Evolutionary conservation across 768 basidiomycete species (phyloP).

Genomic region (Leccinum fibrillosum): DNA sequence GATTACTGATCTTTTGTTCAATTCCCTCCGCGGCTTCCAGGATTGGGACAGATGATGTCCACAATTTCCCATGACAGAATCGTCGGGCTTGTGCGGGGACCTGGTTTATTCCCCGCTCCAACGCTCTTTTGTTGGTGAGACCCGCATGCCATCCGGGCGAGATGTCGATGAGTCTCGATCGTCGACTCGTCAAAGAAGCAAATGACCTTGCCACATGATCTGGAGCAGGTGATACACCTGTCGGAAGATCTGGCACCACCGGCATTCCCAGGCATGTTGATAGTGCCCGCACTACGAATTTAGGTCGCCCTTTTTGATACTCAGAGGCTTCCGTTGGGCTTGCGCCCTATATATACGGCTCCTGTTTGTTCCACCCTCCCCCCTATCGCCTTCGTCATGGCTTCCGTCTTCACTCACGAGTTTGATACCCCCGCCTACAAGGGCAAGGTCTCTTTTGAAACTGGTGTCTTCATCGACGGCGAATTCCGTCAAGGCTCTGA

Average conservation of each 20-base stretch:
- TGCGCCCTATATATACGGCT: not conserved
- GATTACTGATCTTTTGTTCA: not conserved
- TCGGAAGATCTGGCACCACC: not conserved
- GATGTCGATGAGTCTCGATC: no score
- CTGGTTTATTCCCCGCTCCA: not conserved
- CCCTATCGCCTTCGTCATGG: constrained; percentile 31
- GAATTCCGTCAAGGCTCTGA: constrained; percentile 59
- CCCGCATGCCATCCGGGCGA: no score
- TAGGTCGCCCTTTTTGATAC: not conserved
- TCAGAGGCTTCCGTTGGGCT: not conserved
- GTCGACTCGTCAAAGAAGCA: no score
- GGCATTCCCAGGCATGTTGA: not conserved
- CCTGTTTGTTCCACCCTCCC: not conserved
- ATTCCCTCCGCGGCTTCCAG: not conserved
- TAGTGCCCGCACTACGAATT: not conserved
- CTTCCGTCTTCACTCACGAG: constrained; percentile 42
- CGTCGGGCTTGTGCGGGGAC: no score
- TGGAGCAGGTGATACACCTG: no score
- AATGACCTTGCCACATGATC: no score
- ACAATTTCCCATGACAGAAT: no score
- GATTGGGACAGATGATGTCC: not conserved
- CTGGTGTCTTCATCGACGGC: constrained; percentile 72
- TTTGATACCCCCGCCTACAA: constrained; percentile 57
- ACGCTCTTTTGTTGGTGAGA: no score
- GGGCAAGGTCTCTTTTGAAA: constrained; percentile 52